phyloP scores from a whole-genome alignment of 2,329 filamentous ascomycete genomes.

The Paraphaeosphaeria sporulosa region DNA sequence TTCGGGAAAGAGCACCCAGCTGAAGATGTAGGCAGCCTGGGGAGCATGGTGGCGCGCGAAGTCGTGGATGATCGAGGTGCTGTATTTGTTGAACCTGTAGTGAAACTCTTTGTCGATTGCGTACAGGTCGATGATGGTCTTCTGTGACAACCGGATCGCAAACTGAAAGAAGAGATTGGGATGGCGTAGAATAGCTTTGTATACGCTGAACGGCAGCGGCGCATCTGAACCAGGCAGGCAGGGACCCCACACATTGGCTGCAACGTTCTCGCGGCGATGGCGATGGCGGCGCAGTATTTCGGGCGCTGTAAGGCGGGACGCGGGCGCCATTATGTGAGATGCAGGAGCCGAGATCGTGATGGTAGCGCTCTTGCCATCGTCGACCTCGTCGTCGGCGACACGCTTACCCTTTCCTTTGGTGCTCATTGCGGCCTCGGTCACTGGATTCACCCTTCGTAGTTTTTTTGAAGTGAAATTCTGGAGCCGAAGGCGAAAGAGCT shows the following conservation, averaged over 20 bases:
- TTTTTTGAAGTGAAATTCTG: not conserved
- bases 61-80: slow-evolving; percentile 62
- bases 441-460: slow-evolving; percentile 11
- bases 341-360: not conserved
- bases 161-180: slow-evolving; percentile 48
- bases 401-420: slow-evolving; percentile 33
- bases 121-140: slow-evolving; percentile 40
- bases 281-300: slow-evolving; percentile 30
- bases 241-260: slow-evolving; percentile 28
- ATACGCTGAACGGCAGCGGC: slow-evolving; percentile 39
- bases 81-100: slow-evolving; percentile 57
- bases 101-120: slow-evolving; percentile 51
- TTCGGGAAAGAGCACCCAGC: slow-evolving; percentile 65
- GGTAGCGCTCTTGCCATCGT: not conserved
- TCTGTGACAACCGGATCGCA: slow-evolving; percentile 33
- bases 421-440: slow-evolving; percentile 10
- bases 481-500: not conserved
- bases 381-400: slow-evolving; percentile 17
- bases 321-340: slow-evolving; percentile 9
- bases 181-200: slow-evolving; percentile 45
- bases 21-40: slow-evolving; percentile 65
- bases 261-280: slow-evolving; percentile 34
- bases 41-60: slow-evolving; percentile 64
- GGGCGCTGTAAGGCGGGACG: slow-evolving; percentile 12
- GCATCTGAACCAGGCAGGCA: slow-evolving; percentile 11